Evolutionary conservation across 2,329 filamentous ascomycete species (phyloP), one percentile per base, ranked within the genome.

Genomic region (Aureobasidium lini): DNA sequence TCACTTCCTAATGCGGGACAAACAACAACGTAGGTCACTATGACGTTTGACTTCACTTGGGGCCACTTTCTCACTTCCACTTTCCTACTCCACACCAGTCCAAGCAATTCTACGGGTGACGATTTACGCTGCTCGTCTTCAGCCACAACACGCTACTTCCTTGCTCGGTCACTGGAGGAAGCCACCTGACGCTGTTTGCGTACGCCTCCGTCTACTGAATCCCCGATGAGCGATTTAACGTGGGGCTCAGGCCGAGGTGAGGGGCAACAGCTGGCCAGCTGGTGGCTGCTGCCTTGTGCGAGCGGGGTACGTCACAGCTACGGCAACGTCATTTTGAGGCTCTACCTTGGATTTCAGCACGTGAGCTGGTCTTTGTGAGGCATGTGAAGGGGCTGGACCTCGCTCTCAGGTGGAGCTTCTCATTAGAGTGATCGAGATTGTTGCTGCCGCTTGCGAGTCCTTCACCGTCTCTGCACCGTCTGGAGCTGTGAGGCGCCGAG

Each of bases 141-240:
- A 54, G 50, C 50, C 50, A 54, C 50, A 34, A 10, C 9, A 54
- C 50, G 50, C 50, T 54, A 54, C 37, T 56, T 56, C 31, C 40
- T 46, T 56, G 52, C n/a, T 56, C 6, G 11, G 13, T 46, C 31
- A 36, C 52, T 54, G 40, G 6, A 15, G 36, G 29, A 31, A 56
- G 52, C 52, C 52, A 56, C 52, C 52, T 56, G 52, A 56, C 50
- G 43, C 40, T 56, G 15, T 28, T 46, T 56, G 52, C 52, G 52
- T 56, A 56, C 40, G 52, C 52, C 52, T 36, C 31, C 13, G 23
- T 18, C 29, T 31, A 56, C 29, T 10, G n/a, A n/a, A 44, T 29
- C 23, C 31, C 23, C 40, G 52, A 56, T 56, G 31, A 56, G 52
- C 23, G 40, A 56, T 28, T 54, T 36, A 18, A 46, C 40, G 52